These are phyloP conservation scores for Termitomyces sp. DNA, from an alignment of 768 basidiomycete genomes.

Conservation along the genomic window DNA sequence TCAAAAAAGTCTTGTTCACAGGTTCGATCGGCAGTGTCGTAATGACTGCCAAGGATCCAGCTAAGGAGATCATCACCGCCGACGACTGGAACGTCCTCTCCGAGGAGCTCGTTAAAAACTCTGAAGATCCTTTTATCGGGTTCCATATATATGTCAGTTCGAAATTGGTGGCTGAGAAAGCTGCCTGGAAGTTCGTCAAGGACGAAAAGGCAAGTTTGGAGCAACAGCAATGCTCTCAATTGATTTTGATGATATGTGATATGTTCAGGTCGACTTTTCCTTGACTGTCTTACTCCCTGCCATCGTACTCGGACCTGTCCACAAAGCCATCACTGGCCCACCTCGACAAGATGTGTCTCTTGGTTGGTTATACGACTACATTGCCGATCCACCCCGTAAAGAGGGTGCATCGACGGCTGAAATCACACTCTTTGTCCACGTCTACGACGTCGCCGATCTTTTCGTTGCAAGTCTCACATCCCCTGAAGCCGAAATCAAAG, in stretches of 20 bases:
- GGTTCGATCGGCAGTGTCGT: slow-evolving; percentile 10
- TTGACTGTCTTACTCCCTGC: slow-evolving; percentile 8
- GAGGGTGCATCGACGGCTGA: slow-evolving; percentile 2
- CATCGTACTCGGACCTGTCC: slow-evolving; percentile 3
- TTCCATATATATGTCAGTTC: slow-evolving; percentile 12
- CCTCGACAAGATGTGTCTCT: slow-evolving; percentile 11
- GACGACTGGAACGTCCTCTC: slow-evolving; percentile 8
- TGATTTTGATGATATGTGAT: neutral
- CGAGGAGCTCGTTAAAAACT: slow-evolving; percentile 6
- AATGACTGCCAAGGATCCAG: slow-evolving; percentile 10
- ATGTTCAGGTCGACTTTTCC: slow-evolving; percentile 3
- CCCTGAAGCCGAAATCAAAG: slow-evolving; percentile 6
- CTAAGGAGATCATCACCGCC: slow-evolving; percentile 4
- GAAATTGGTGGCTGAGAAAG: slow-evolving; percentile 7
- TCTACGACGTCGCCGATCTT: slow-evolving; percentile 9
- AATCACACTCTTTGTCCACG: slow-evolving; percentile 7
- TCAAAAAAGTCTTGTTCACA: slow-evolving; percentile 7
- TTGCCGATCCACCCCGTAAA: slow-evolving; percentile 4
- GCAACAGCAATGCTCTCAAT: too few relatives aligned
- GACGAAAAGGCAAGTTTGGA: slow-evolving; percentile 2
- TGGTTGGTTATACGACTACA: slow-evolving; percentile 10
- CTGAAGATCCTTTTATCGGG: slow-evolving; percentile 7
- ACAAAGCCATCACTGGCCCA: slow-evolving; percentile 4
- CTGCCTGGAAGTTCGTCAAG: slow-evolving; percentile 9
- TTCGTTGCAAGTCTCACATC: slow-evolving; percentile 9